Conservation (phyloP, 1,284 basidiomycete genomes). For the Cryptococcus wingfieldii region DNA sequence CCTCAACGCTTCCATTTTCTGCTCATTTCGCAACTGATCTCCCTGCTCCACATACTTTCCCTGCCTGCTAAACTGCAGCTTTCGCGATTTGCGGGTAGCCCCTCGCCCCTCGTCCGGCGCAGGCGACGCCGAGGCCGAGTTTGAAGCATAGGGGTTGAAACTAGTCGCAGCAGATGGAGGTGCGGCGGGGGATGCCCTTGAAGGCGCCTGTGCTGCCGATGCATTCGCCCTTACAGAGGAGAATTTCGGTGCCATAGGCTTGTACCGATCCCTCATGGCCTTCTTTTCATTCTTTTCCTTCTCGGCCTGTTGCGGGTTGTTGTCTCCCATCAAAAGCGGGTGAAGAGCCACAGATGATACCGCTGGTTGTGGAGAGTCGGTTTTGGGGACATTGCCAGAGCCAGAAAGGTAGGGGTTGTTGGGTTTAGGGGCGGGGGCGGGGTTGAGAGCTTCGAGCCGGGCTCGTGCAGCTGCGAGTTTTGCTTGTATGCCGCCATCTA, state of each 20-base stretch:
- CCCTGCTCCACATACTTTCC: conserved; percentile 84
- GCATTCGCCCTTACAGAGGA: conserved; percentile 73
- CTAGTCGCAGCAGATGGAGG: conserved; percentile 24
- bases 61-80: conserved; percentile 79
- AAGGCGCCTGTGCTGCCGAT: conserved; percentile 22
- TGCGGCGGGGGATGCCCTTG: conserved; percentile 49
- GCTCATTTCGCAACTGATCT: conserved; percentile 74
- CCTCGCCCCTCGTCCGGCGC: conserved; percentile 50
- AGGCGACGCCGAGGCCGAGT: conserved; percentile 15
- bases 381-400: conserved; percentile 5
- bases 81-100: conserved; percentile 54
- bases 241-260: conserved; percentile 96
- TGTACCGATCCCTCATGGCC: conserved; percentile 58
- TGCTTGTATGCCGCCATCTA: conserved; percentile 62
- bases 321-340: conserved; percentile 71
- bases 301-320: conserved; percentile 45
- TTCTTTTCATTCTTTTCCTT: conserved; percentile 45
- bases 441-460: conserved; percentile 71
- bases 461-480: conserved; percentile 72
- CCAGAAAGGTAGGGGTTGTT: conserved; percentile 34
- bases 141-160: conserved; percentile 69
- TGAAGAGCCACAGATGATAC: conserved; percentile 64
- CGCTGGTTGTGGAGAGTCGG: conserved; percentile 12
- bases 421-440: conserved; percentile 43
- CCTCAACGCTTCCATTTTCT: conserved; percentile 84